These are phyloP conservation scores for Sclerotinia sclerotiorum DNA, from an alignment of 2,329 filamentous ascomycete species.

Conservation along the genomic window DNA sequence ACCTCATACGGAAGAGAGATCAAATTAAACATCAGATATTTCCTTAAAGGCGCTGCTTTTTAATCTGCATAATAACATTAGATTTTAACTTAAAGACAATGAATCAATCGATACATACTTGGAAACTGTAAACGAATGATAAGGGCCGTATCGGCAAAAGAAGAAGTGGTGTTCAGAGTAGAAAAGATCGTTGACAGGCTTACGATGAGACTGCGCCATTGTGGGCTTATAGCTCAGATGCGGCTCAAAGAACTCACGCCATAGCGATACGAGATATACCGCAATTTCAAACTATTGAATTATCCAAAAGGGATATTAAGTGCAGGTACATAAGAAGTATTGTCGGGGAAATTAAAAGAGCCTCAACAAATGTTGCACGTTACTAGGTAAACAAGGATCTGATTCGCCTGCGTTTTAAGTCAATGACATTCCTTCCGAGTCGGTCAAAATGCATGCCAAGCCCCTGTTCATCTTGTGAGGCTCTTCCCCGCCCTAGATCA, in stretches of 20 bases:
- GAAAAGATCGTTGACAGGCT: neutral
- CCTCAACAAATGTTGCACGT: neutral
- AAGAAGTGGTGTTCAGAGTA: neutral
- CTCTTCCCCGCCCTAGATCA: neutral
- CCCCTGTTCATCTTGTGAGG: neutral
- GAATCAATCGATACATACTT: neutral
- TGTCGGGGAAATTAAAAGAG: neutral
- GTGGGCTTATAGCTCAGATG: neutral
- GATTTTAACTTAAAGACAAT: neutral
- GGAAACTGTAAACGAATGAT: neutral
- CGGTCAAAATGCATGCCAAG: neutral
- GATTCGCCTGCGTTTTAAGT: neutral
- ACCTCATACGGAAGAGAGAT: conserved; percentile 39
- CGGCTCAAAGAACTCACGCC: neutral
- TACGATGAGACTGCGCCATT: neutral
- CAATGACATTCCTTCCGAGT: neutral
- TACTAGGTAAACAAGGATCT: neutral
- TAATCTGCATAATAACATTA: neutral
- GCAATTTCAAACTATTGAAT: neutral
- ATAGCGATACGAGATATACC: neutral
- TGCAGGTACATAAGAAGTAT: neutral
- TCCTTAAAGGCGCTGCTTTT: neutral
- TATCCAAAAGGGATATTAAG: neutral
- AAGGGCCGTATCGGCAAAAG: neutral
- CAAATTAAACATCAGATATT: conserved; percentile 35